Evolutionary conservation across 2,329 filamentous ascomycete species (phyloP).

Genomic region (Botrytis porri): DNA sequence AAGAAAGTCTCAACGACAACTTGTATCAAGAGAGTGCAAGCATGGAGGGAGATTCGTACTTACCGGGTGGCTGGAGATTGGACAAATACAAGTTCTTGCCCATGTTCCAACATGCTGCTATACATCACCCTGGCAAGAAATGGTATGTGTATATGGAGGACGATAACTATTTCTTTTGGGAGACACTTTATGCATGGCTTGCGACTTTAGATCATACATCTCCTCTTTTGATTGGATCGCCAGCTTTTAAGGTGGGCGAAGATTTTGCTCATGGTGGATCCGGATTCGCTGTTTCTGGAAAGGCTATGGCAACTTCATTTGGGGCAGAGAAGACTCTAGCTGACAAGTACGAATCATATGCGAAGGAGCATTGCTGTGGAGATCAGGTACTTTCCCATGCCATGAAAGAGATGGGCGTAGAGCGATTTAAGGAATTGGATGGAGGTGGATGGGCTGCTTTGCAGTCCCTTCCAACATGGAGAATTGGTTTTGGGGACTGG

Average conservation of each 20-base stretch:
- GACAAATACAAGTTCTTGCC: constrained; percentile 64
- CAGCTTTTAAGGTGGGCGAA: constrained; percentile 43
- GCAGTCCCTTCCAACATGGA: constrained; percentile 20
- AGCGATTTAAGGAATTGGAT: constrained; percentile 18
- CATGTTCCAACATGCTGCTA: constrained; percentile 54
- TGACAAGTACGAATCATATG: constrained; percentile 16
- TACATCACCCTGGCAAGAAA: constrained; percentile 49
- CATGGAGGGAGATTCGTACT: constrained; percentile 24
- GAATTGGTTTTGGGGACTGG: constrained; percentile 22
- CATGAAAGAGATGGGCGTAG: constrained; percentile 17
- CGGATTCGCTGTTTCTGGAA: constrained; percentile 52
- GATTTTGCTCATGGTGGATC: constrained; percentile 56
- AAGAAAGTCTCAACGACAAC: constrained; percentile 16
- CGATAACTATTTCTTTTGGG: constrained; percentile 56
- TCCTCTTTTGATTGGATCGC: constrained; percentile 47
- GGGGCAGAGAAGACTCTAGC: constrained; percentile 17
- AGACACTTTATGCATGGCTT: constrained; percentile 51
- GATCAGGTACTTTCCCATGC: constrained; percentile 24
- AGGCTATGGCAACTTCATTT: constrained; percentile 43
- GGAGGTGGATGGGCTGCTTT: constrained; percentile 22
- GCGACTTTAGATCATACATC: constrained; percentile 43
- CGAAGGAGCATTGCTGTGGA: constrained; percentile 21
- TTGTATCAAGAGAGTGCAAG: constrained; percentile 23
- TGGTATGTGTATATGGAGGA: constrained; percentile 61
- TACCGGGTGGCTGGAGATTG: constrained; percentile 47